Conservation (phyloP, 2,329 filamentous ascomycete species). For the Fusarium newnesense region DNA sequence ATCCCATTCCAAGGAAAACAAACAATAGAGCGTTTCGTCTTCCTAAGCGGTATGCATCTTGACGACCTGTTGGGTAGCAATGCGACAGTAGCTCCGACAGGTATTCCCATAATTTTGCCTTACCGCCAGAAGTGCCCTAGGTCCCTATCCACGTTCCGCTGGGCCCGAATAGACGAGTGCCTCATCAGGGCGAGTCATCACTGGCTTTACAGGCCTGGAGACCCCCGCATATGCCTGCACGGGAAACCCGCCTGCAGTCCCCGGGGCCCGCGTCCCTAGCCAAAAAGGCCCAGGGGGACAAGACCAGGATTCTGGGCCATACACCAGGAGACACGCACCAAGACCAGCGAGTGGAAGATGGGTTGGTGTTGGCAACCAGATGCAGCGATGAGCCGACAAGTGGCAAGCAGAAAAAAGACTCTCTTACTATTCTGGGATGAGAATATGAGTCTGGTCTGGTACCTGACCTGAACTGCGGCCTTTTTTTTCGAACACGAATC, state of each 20-base stretch:
- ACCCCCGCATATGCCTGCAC: conserved; percentile 41
- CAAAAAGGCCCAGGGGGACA: conserved; percentile 35
- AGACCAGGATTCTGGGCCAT: conserved; percentile 40
- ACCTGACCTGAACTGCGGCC: background rate
- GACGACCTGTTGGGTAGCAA: conserved; percentile 43
- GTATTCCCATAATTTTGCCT: conserved; percentile 35
- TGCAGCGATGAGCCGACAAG: conserved; percentile 46
- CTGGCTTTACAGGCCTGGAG: conserved; percentile 36
- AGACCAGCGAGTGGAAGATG: conserved; percentile 24
- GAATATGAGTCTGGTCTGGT: background rate
- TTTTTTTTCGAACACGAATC: conserved; percentile 9
- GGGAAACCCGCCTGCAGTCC: conserved; percentile 42
- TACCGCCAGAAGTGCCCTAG: conserved; percentile 27
- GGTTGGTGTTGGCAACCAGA: conserved; percentile 38
- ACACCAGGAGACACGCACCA: conserved; percentile 46
- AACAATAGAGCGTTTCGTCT: conserved; percentile 5
- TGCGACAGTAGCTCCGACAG: conserved; percentile 42
- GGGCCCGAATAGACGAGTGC: conserved; percentile 26
- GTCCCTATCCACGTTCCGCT: conserved; percentile 33
- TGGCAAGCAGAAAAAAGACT: conserved; percentile 35
- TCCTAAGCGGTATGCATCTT: conserved; percentile 31
- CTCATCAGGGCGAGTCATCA: conserved; percentile 35
- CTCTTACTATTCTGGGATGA: background rate
- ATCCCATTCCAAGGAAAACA: conserved; percentile 24
- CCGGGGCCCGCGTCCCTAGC: conserved; percentile 37